These are phyloP conservation scores for Leptoxyphium fumago DNA, from an alignment of 2,329 filamentous ascomycete species.

Conservation along the genomic window DNA sequence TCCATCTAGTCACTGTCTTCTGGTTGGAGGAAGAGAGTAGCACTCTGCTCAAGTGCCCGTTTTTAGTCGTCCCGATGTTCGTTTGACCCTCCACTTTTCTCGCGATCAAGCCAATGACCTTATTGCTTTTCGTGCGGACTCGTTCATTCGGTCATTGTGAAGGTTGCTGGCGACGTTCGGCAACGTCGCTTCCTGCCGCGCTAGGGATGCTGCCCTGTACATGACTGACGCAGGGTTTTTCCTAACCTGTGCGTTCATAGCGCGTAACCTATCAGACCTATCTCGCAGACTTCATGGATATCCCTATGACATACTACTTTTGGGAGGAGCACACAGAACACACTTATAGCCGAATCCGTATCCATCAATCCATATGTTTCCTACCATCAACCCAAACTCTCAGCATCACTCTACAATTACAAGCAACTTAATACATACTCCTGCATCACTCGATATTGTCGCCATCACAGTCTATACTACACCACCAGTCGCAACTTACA, in stretches of 20 bases:
- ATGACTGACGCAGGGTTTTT: slow-evolving; percentile 11
- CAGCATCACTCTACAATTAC: too few species aligned
- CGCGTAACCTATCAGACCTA: too few species aligned
- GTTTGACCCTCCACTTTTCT: not conserved
- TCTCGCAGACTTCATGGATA: too few species aligned
- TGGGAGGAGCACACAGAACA: too few species aligned
- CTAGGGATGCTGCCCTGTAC: not conserved
- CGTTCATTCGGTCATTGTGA: not conserved
- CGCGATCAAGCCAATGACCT: not conserved
- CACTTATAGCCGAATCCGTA: too few species aligned
- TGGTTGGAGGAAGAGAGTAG: not conserved
- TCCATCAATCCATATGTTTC: too few species aligned
- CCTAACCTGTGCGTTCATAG: slow-evolving; percentile 2
- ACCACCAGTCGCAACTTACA: slow-evolving; percentile 1
- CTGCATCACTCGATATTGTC: too few species aligned
- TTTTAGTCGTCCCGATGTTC: not conserved
- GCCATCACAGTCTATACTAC: not conserved
- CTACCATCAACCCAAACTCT: too few species aligned
- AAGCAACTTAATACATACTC: too few species aligned
- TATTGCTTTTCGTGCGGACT: not conserved
- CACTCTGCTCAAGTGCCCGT: not conserved
- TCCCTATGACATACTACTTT: too few species aligned
- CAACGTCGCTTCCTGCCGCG: not conserved
- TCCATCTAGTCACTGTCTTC: not conserved
- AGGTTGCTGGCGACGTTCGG: not conserved